phyloP scores from a whole-genome alignment of 495 filamentous ascomycete genomes.

The Talaromyces adpressus region DNA sequence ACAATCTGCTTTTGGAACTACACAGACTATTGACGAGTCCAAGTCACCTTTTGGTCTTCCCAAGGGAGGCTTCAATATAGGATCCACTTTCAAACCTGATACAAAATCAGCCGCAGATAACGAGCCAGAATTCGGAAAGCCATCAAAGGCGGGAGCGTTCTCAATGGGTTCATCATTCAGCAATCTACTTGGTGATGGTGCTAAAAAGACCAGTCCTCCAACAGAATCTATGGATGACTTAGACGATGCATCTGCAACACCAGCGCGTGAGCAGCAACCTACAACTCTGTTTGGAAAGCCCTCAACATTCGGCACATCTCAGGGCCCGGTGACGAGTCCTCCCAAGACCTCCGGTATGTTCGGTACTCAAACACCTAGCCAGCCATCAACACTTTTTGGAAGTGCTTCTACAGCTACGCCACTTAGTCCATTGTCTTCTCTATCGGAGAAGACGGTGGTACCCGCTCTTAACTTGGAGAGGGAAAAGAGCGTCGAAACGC shows the following conservation, averaged over 20 bases:
- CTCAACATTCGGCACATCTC: slow-evolving; percentile 13
- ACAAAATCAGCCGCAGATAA: slow-evolving; percentile 52
- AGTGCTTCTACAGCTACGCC: background rate
- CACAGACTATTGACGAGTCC: slow-evolving; percentile 28
- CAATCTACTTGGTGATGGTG: slow-evolving; percentile 16
- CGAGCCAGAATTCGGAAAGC: slow-evolving; percentile 40
- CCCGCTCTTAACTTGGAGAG: slow-evolving; percentile 14
- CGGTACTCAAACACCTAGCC: slow-evolving; percentile 24
- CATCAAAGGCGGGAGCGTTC: slow-evolving; percentile 23
- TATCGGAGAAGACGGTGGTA: slow-evolving; percentile 31
- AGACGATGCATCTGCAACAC: slow-evolving; percentile 21
- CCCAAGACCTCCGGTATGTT: slow-evolving; percentile 26
- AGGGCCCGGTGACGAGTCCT: slow-evolving; percentile 15
- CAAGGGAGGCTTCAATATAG: slow-evolving; percentile 57
- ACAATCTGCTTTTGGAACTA: slow-evolving; percentile 22
- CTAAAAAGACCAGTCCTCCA: slow-evolving; percentile 18
- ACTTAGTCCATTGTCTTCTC: slow-evolving; percentile 27
- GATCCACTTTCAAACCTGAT: slow-evolving; percentile 76
- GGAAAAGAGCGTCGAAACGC: slow-evolving; percentile 26
- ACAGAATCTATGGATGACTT: slow-evolving; percentile 33
- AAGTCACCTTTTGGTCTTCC: slow-evolving; percentile 47
- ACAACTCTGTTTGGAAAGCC: slow-evolving; percentile 35
- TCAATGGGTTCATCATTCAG: slow-evolving; percentile 25
- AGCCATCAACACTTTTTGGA: slow-evolving; percentile 32
- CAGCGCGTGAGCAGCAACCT: slow-evolving; percentile 14